Base-by-base conservation (phyloP, 192 early-diverging fungal species). In the Coemansia sp. region DNA sequence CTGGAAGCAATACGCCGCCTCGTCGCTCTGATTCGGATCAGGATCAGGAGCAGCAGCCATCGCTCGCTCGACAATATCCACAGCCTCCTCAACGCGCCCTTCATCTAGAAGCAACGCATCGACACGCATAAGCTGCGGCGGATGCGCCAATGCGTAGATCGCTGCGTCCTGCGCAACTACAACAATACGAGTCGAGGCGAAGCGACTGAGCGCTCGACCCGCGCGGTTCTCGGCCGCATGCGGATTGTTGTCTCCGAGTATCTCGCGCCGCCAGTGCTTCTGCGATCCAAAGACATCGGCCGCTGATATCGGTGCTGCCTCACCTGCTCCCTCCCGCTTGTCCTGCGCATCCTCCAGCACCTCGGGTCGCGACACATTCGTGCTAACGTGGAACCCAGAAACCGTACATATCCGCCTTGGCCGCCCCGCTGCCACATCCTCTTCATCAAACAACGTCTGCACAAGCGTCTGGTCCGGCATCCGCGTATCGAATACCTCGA, bases 401-500 rank as follows among this genome's bases (percentile, higher is more conserved):
- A 48, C 69, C 8, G 42, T 6, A 39, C 71, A 71, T 22, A 74
- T 47, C 12, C 60, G 55, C 19, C 69, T 72, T 22, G 68, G 65
- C 8, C 72, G 65, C 39, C 26, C 6, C 22, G 48, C 19, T 5
- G 72, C 65, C 18, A 3, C 21, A 2, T 67, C 69, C 6, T 32
- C 37, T 40, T 47, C 48, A 9, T 18, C 51, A 56, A 69, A 65
- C 16, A 83, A 39, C 26, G 63, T 46, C 57, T 83, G 75, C 46
- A 62, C 66, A 26, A 77, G 65, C 1, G 72, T 67, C 69, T 56
- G 66, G 40, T 83, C 80, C 2, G 71, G 71, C 61, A 51, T 19
- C 1, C 75, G 51, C 32, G 80, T 77, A 42, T 83, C 80, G 46
- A 74, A 74, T 5, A 77, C 65, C 37, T 83, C 80, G 15, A 83